Percentiles rank a stretch among this genome's conserved stretches.
Evolutionary conservation across 2,329 filamentous ascomycete genomes (phyloP).

Genomic region (Epichloe elymi): DNA sequence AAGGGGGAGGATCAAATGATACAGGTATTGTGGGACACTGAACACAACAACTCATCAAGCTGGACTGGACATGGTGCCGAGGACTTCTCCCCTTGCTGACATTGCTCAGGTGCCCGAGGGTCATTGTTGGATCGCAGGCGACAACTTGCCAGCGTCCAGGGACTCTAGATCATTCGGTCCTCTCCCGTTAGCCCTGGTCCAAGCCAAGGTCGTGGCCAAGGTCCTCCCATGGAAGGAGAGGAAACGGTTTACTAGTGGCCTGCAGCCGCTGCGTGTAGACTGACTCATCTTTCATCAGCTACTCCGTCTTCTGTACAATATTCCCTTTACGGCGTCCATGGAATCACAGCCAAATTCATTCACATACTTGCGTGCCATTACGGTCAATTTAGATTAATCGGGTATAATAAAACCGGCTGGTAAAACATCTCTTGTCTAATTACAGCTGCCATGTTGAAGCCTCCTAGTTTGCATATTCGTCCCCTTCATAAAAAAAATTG

Average conservation of each 20-base stretch:
- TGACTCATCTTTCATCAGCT: background rate
- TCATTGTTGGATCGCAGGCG: conserved; percentile 83
- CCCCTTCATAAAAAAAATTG: conserved; percentile 3
- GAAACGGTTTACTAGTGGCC: conserved; percentile 33
- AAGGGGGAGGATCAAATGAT: conserved; percentile 42
- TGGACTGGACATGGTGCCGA: too few relatives aligned
- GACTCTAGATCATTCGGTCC: conserved; percentile 84
- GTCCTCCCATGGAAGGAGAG: conserved; percentile 38
- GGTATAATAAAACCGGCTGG: conserved; percentile 14
- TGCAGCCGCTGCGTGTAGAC: conserved; percentile 20
- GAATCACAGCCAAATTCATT: background rate
- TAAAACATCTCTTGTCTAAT: conserved; percentile 19
- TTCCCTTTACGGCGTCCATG: background rate
- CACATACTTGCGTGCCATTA: background rate
- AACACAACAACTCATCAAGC: too few relatives aligned
- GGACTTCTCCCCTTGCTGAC: background rate
- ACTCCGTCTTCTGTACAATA: background rate
- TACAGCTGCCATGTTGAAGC: conserved; percentile 16
- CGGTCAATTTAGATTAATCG: conserved; percentile 4
- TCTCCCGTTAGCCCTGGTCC: conserved; percentile 70
- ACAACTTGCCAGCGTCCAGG: conserved; percentile 71
- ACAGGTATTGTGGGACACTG: conserved; percentile 34
- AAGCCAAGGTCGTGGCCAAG: conserved; percentile 67
- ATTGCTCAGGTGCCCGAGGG: conserved; percentile 70
- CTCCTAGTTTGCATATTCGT: conserved; percentile 6